A percentile compares a stretch with the other conserved stretches of the same genome.
phyloP scores from a whole-genome alignment of 345 rosid species.

The Combretum micranthum region DNA sequence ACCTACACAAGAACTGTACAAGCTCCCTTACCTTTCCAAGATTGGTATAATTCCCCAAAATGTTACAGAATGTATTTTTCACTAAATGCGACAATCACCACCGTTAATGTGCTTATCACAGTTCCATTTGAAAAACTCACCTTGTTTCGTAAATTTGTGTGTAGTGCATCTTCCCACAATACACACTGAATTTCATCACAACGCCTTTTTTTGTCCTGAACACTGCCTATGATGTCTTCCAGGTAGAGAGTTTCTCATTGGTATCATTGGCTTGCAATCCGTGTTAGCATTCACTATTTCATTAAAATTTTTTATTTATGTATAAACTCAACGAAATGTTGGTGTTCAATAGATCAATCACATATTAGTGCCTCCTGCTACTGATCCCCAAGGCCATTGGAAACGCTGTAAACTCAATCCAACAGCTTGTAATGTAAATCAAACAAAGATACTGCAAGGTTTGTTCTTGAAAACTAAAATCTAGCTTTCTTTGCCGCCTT shows the following conservation, averaged over 20 bases:
- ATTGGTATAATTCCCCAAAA: constrained; percentile 38
- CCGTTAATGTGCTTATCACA: neutral
- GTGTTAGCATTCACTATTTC: neutral
- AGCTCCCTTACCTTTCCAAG: constrained; percentile 31
- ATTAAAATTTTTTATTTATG: neutral
- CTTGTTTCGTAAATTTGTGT: constrained; percentile 4
- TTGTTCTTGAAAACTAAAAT: neutral
- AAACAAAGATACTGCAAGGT: constrained; percentile 68
- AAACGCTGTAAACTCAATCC: constrained; percentile 59
- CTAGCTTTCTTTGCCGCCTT: too few species aligned
- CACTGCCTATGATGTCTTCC: constrained; percentile 87
- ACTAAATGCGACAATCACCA: neutral
- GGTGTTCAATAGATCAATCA: constrained; percentile 60
- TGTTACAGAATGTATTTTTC: neutral
- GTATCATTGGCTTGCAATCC: too few species aligned
- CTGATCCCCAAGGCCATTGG: constrained; percentile 68
- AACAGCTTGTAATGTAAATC: constrained; percentile 43
- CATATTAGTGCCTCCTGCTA: constrained; percentile 71
- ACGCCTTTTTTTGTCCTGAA: constrained; percentile 80
- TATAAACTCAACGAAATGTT: neutral
- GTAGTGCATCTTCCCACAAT: constrained; percentile 94
- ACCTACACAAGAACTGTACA: constrained; percentile 60
- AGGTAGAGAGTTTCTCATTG: constrained; percentile 32
- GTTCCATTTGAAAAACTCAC: neutral
- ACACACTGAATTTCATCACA: constrained; percentile 48